A percentile compares a stretch with the other conserved stretches of the same genome.
These are phyloP conservation scores for Xylaria multiplex DNA, from an alignment of 2,329 filamentous ascomycete genomes.

Conservation along the genomic window DNA sequence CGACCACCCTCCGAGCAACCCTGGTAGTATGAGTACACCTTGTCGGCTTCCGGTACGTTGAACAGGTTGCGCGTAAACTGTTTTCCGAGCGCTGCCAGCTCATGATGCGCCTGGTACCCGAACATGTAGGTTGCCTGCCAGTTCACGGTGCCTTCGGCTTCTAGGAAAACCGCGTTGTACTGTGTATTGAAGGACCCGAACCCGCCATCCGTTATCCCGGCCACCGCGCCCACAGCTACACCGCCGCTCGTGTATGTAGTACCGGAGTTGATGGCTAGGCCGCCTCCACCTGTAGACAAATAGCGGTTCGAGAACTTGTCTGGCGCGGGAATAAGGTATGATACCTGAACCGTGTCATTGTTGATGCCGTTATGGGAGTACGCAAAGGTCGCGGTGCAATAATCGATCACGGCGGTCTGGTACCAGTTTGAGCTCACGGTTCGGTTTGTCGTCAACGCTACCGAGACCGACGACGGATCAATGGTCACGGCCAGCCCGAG, in stretches of 20 bases:
- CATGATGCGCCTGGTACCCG: conserved; percentile 52
- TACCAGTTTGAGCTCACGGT: conserved; percentile 47
- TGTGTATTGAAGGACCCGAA: conserved; percentile 58
- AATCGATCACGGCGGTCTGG: conserved; percentile 37
- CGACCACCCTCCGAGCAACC: conserved; percentile 65
- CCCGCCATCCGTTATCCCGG: conserved; percentile 61
- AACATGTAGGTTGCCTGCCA: conserved; percentile 52
- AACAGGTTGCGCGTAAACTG: conserved; percentile 56
- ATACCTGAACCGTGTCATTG: conserved; percentile 41
- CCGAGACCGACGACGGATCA: conserved; percentile 45
- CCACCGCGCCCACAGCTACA: conserved; percentile 55
- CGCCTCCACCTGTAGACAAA: conserved; percentile 51
- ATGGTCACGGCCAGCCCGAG: conserved; percentile 46
- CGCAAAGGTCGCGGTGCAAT: conserved; percentile 43
- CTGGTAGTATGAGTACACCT: conserved; percentile 61
- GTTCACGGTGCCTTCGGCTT: conserved; percentile 54
- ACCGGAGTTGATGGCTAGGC: conserved; percentile 50
- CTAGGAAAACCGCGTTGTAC: conserved; percentile 51
- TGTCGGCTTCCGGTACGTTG: conserved; percentile 43
- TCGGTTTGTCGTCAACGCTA: conserved; percentile 48
- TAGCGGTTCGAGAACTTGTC: conserved; percentile 43
- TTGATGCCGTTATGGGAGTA: conserved; percentile 41
- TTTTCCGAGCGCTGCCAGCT: conserved; percentile 55
- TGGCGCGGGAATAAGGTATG: conserved; percentile 40
- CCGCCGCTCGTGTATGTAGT: conserved; percentile 47